Percentiles rank a stretch among this genome's conserved stretches.
phyloP scores from a whole-genome alignment of 23 red algal genomes.

The Agarophyton chilense region DNA sequence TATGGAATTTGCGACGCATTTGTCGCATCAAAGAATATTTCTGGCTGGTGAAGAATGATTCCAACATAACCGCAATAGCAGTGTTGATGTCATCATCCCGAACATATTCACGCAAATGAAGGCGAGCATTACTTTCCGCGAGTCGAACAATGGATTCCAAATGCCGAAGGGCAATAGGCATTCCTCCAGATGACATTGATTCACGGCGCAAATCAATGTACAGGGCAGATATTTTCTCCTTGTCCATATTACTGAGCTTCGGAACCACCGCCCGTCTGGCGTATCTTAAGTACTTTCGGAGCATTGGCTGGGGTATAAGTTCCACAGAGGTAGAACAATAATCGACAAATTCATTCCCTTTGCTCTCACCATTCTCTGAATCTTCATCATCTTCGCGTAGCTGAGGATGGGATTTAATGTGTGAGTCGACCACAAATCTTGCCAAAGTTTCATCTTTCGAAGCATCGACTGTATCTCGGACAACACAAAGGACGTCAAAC shows the following conservation, averaged over 20 bases:
- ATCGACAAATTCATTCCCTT: constrained; percentile 27
- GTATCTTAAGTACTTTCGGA: constrained; percentile 96
- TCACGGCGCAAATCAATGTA: constrained; percentile 96
- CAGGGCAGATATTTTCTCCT: constrained; percentile 86
- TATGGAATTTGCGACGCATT: constrained; percentile 82
- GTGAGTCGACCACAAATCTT: constrained; percentile 94
- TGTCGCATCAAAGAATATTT: constrained; percentile 96
- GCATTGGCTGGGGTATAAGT: constrained; percentile 80
- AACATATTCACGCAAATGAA: constrained; percentile 94
- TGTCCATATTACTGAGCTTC: constrained; percentile 89
- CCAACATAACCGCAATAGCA: constrained; percentile 93
- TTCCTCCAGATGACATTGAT: constrained; percentile 87
- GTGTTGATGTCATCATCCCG: constrained; percentile 92
- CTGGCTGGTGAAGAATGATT: constrained; percentile 97
- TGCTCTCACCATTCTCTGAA: constrained; percentile 36
- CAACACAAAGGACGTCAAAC: constrained; percentile 98
- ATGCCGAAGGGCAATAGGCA: constrained; percentile 98
- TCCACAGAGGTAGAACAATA: constrained; percentile 31
- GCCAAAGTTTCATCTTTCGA: constrained; percentile 91
- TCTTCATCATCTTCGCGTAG: constrained; percentile 47
- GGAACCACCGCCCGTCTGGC: constrained; percentile 74
- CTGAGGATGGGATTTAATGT: constrained; percentile 86
- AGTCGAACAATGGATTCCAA: constrained; percentile 96
- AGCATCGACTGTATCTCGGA: constrained; percentile 88
- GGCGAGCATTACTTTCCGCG: constrained; percentile 88